Evolutionary conservation across 768 basidiomycete species (phyloP).

Genomic region (Termitomyces eurrhizus): DNA sequence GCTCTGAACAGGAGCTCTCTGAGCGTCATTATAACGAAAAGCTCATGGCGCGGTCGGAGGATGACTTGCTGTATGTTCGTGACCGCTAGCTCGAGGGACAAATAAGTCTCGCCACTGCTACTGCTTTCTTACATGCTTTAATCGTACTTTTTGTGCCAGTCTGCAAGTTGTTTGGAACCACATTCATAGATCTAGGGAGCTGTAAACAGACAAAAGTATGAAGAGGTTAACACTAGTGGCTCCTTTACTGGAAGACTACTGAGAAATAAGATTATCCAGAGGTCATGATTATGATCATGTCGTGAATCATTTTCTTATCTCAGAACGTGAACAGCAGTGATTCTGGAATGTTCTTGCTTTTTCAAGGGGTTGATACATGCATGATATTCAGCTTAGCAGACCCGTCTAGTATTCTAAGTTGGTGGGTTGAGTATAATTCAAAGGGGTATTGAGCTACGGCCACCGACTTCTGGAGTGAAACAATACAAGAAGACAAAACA

Average conservation of each 20-base stretch:
- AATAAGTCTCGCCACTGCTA: not conserved
- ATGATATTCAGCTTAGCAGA: not conserved
- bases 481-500: constrained; percentile 4
- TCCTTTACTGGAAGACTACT: not conserved
- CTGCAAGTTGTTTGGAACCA: not conserved
- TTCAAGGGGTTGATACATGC: not conserved
- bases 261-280: not conserved
- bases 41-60: not conserved
- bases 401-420: not conserved
- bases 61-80: not conserved
- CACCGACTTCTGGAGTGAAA: not conserved
- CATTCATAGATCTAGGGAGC: not conserved
- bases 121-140: not conserved
- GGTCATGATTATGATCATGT: not conserved
- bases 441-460: not conserved
- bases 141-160: not conserved
- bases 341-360: not conserved
- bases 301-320: not conserved
- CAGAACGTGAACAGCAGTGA: not conserved
- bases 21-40: not conserved
- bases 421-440: not conserved
- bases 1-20: not conserved
- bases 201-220: not conserved
- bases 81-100: constrained; percentile 1
- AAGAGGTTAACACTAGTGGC: not conserved